Conservation (phyloP, 2,329 filamentous ascomycete genomes). For the Emergomyces orientalis region DNA sequence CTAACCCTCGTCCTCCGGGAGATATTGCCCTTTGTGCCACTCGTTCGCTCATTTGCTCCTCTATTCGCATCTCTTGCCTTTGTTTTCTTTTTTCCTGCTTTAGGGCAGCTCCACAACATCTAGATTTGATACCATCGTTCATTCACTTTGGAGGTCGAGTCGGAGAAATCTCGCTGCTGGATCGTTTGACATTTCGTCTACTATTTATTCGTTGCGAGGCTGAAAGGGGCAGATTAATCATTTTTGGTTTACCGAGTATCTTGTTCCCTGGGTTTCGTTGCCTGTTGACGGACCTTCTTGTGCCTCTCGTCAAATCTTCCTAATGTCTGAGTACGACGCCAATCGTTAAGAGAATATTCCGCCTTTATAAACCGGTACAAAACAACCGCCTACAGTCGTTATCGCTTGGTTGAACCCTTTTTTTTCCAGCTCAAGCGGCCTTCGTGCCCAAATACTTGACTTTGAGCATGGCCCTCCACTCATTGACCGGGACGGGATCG, state of each 20-base stretch:
- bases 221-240: neutral
- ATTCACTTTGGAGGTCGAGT: neutral
- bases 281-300: neutral
- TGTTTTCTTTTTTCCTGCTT: neutral
- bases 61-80: neutral
- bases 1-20: neutral
- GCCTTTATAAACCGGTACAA: neutral
- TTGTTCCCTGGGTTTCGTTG: neutral
- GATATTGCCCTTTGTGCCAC: neutral
- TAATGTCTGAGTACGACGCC: neutral
- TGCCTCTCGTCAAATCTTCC: neutral
- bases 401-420: neutral
- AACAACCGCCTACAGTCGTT: neutral
- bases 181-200: neutral
- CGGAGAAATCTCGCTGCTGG: neutral
- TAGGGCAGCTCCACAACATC: neutral
- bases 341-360: neutral
- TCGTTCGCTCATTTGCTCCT: neutral
- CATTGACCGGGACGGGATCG: constrained; percentile 35
- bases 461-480: constrained; percentile 32
- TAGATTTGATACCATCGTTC: neutral
- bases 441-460: neutral
- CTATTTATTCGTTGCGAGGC: neutral
- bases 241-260: neutral
- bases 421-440: neutral